Percentiles rank a stretch among this genome's conserved stretches.
Conservation (phyloP, 805 yeast species). For the Vanderwaltozyma verrucispora region DNA sequence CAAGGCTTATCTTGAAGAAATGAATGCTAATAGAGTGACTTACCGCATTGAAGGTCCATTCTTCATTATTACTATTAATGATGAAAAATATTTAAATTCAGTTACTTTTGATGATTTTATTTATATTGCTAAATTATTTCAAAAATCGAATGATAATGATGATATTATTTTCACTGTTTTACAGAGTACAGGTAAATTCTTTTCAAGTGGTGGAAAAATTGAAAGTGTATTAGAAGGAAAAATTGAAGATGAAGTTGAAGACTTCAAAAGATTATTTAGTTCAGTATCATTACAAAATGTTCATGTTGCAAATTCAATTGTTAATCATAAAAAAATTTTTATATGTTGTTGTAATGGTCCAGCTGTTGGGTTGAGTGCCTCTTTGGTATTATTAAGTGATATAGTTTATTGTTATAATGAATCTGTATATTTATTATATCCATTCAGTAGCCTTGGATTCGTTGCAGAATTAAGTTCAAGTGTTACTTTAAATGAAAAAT, state of each 20-base stretch:
- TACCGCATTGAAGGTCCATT: slow-evolving; percentile 20
- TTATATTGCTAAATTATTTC: slow-evolving; percentile 45
- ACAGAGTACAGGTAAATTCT: slow-evolving; percentile 62
- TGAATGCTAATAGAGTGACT: slow-evolving; percentile 1
- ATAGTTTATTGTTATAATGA: slow-evolving; percentile 56
- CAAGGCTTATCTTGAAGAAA: no score
- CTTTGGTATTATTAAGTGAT: slow-evolving; percentile 63
- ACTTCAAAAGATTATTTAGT: slow-evolving; percentile 34
- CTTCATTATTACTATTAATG: slow-evolving; percentile 55
- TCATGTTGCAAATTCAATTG: slow-evolving; percentile 53
- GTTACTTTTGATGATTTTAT: slow-evolving; percentile 54
- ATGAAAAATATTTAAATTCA: slow-evolving; percentile 56
- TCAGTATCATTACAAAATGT: slow-evolving; percentile 56
- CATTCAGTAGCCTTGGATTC: slow-evolving; percentile 74
- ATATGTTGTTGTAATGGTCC: slow-evolving; percentile 79
- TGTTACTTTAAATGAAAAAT: slow-evolving; percentile 51
- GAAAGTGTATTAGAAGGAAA: slow-evolving; percentile 5
- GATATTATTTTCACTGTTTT: slow-evolving; percentile 55
- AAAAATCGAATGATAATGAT: slow-evolving; percentile 51
- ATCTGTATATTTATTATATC: slow-evolving; percentile 51
- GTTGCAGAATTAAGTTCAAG: slow-evolving; percentile 74
- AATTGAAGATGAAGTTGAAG: slow-evolving; percentile 5
- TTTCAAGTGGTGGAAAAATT: slow-evolving; percentile 72
- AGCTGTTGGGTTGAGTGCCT: slow-evolving; percentile 67
- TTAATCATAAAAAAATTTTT: slow-evolving; percentile 58